Conservation (phyloP, 228 moss, liverwort and hornwort species). For the Sphagnum magellanicum region DNA sequence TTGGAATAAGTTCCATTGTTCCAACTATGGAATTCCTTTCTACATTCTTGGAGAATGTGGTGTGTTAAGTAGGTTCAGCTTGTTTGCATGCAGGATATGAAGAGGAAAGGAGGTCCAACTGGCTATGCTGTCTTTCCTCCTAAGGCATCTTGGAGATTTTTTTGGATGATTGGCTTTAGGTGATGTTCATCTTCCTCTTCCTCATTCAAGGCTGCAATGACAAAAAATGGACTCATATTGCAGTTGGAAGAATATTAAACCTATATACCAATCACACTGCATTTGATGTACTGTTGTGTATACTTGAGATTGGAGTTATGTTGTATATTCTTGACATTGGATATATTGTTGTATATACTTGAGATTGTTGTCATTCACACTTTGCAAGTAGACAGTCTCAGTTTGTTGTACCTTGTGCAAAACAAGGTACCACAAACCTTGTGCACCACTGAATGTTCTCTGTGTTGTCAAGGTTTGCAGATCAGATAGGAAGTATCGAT, state of each 20-base stretch:
- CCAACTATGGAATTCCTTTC: no score
- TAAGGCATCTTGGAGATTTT: slow-evolving; percentile 80
- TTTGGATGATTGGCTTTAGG: slow-evolving; percentile 99
- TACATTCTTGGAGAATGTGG: no score
- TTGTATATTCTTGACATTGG: background rate
- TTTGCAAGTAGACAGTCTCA: no score
- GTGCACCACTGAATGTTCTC: slow-evolving; percentile 2
- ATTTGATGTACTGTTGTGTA: background rate
- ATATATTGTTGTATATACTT: background rate
- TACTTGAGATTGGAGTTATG: background rate
- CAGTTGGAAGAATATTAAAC: no score
- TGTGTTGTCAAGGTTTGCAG: slow-evolving; percentile 24
- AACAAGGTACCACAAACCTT: background rate
- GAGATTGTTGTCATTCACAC: background rate
- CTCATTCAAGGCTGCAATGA: background rate
- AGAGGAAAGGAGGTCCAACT: slow-evolving; percentile 81
- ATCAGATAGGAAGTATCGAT: slow-evolving; percentile 67
- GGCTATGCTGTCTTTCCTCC: slow-evolving; percentile 95
- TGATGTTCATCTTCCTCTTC: slow-evolving; percentile 9
- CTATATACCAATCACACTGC: background rate
- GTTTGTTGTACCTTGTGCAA: no score
- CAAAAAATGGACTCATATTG: no score
- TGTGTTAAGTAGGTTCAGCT: no score
- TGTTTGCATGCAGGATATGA: slow-evolving; percentile 57
- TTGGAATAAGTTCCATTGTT: no score